Evolutionary conservation across 2,329 filamentous ascomycete genomes (phyloP).

Genomic region (Madurella fahalii): DNA sequence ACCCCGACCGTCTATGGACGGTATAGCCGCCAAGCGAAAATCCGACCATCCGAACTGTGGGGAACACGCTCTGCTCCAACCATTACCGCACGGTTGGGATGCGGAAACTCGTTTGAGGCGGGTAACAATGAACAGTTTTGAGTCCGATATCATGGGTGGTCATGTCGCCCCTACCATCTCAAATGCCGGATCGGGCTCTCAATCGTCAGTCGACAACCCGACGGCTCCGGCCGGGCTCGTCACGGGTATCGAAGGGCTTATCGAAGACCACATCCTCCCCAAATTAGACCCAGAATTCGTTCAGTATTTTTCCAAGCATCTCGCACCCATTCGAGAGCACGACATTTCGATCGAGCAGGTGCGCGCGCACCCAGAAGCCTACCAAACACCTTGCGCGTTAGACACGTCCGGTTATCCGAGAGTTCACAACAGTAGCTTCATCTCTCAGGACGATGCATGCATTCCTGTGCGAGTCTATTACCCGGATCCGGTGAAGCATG

Average conservation of each 20-base stretch:
- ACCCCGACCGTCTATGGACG: too few relatives aligned
- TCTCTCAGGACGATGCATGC: conserved; percentile 30
- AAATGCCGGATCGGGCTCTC: neutral
- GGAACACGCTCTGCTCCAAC: too few relatives aligned
- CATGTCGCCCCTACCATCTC: too few relatives aligned
- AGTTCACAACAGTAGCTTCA: conserved; percentile 27
- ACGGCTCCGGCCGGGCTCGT: too few relatives aligned
- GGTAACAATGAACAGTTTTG: too few relatives aligned
- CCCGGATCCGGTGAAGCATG: conserved; percentile 29
- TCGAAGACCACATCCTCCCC: conserved; percentile 24
- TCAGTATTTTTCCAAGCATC: conserved; percentile 26
- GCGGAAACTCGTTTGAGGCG: too few relatives aligned
- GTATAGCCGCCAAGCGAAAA: too few relatives aligned
- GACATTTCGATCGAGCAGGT: conserved; percentile 30
- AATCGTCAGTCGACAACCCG: neutral
- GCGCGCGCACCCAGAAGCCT: conserved; percentile 29
- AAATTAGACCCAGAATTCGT: conserved; percentile 34
- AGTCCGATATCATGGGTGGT: too few relatives aligned
- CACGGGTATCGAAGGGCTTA: neutral
- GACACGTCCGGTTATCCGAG: conserved; percentile 29
- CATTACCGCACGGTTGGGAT: too few relatives aligned
- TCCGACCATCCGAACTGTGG: too few relatives aligned
- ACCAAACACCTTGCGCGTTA: conserved; percentile 26
- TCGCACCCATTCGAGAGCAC: conserved; percentile 20
- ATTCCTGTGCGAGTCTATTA: conserved; percentile 33